Conservation (phyloP, 1,284 basidiomycete species). For the Apiotrichum gamsii region DNA sequence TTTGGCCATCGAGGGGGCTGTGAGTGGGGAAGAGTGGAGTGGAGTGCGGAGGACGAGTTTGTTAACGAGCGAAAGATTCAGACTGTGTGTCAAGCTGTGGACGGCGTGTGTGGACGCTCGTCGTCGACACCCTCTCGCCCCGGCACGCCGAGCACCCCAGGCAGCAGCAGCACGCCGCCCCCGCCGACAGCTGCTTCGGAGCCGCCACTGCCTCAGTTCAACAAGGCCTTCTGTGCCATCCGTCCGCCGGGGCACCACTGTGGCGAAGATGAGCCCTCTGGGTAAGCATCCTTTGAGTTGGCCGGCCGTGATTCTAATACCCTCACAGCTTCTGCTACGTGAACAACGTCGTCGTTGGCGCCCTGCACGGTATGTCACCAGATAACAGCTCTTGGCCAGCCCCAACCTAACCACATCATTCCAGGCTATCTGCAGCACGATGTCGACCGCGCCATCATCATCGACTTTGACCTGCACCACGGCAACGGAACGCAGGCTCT, state of each 20-base stretch:
- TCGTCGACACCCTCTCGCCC: constrained; percentile 44
- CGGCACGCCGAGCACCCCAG: background rate
- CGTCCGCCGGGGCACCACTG: constrained; percentile 89
- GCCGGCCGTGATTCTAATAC: too few species aligned
- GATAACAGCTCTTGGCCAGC: too few species aligned
- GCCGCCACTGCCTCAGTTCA: constrained; percentile 14
- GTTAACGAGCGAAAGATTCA: constrained; percentile 51
- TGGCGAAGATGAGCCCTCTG: constrained; percentile 76
- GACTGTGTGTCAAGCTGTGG: constrained; percentile 78
- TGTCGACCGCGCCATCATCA: constrained; percentile 72
- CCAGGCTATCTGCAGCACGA: constrained; percentile 75
- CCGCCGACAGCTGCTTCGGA: constrained; percentile 24
- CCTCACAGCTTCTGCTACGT: constrained; percentile 75
- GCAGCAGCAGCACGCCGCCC: background rate
- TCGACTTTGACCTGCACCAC: constrained; percentile 93
- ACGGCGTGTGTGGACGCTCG: constrained; percentile 51
- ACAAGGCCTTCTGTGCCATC: constrained; percentile 71
- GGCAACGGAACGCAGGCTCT: constrained; percentile 92
- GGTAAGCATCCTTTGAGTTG: too few species aligned
- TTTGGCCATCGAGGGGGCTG: constrained; percentile 41
- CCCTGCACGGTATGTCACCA: constrained; percentile 78
- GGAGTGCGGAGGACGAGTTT: constrained; percentile 62
- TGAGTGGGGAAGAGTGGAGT: constrained; percentile 35
- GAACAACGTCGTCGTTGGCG: constrained; percentile 85
- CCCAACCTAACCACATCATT: too few species aligned